These are phyloP conservation scores for Cadophora gregata DNA, from an alignment of 2,329 filamentous ascomycete genomes.

Conservation along the genomic window DNA sequence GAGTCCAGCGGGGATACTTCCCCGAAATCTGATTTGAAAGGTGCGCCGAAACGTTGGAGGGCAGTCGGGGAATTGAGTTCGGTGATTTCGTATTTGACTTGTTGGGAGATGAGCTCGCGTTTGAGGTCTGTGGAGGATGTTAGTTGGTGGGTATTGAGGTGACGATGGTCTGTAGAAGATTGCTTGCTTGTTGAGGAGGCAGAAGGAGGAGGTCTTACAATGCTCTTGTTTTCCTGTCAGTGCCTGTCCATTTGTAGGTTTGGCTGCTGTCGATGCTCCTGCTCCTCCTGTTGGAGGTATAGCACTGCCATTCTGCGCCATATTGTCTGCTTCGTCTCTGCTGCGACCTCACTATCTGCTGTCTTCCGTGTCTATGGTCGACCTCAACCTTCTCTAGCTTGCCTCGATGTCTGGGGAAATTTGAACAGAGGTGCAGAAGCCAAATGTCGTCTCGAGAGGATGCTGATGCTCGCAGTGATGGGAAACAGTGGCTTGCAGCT, in stretches of 20 bases:
- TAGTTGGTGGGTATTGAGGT: not conserved
- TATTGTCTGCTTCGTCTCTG: constrained; percentile 6
- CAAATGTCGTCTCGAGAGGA: not conserved
- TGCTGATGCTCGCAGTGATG: not conserved
- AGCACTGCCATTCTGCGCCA: constrained; percentile 30
- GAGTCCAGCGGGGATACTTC: constrained; percentile 94
- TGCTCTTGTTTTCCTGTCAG: constrained; percentile 98
- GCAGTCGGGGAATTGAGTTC: constrained; percentile 96
- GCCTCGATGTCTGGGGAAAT: not conserved
- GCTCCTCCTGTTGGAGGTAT: constrained; percentile 13
- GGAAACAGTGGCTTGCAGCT: not conserved
- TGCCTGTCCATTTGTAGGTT: constrained; percentile 30
- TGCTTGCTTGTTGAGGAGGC: not conserved
- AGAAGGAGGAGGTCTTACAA: constrained; percentile 60
- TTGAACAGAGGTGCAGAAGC: not conserved
- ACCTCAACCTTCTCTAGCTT: not conserved
- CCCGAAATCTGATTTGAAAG: constrained; percentile 89
- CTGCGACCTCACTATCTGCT: too few relatives aligned
- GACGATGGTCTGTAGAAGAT: not conserved
- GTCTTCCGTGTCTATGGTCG: not conserved
- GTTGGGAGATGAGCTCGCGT: constrained; percentile 88
- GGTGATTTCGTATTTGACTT: constrained; percentile 87
- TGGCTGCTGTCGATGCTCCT: not conserved
- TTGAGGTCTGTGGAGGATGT: constrained; percentile 75
- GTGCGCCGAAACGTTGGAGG: constrained; percentile 91